Evolutionary conservation across 305 asterid species (phyloP).

Genomic region (Ilex paraguariensis): DNA sequence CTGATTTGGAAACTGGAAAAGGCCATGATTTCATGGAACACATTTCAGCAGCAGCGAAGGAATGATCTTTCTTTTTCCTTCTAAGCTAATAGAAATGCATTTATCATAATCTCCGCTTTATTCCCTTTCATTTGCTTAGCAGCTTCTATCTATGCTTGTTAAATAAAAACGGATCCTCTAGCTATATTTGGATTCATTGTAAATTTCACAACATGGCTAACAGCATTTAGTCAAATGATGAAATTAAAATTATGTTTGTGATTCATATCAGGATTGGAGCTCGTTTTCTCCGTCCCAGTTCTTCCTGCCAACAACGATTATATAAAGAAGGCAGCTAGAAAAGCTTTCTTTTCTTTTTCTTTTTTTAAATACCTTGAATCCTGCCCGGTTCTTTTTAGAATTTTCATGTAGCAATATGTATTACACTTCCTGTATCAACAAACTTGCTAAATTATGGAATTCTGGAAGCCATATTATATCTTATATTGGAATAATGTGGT

Average conservation of each 20-base stretch:
- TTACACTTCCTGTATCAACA: too few species aligned
- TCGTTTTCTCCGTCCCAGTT: neutral
- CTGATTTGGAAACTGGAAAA: neutral
- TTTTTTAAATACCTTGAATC: too few species aligned
- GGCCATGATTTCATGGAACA: constrained; percentile 2
- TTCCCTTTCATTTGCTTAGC: too few species aligned
- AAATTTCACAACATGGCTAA: neutral
- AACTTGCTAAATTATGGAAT: too few species aligned
- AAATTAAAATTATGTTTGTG: neutral
- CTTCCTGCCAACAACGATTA: neutral
- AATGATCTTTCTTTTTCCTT: neutral
- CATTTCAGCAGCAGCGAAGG: neutral
- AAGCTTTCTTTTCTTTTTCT: neutral
- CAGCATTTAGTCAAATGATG: constrained; percentile 1
- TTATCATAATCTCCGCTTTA: too few species aligned
- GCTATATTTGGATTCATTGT: too few species aligned
- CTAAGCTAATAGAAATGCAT: neutral
- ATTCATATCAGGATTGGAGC: constrained; percentile 8
- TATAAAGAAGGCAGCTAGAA: neutral
- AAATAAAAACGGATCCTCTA: too few species aligned
- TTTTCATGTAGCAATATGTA: too few species aligned
- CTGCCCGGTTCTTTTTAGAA: too few species aligned
- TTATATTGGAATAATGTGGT: too few species aligned
- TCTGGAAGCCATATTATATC: too few species aligned
- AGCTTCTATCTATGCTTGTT: too few species aligned